Conservation (phyloP, 1,139 yeast genomes). For the Zhuliangozyma blackwelliae region DNA sequence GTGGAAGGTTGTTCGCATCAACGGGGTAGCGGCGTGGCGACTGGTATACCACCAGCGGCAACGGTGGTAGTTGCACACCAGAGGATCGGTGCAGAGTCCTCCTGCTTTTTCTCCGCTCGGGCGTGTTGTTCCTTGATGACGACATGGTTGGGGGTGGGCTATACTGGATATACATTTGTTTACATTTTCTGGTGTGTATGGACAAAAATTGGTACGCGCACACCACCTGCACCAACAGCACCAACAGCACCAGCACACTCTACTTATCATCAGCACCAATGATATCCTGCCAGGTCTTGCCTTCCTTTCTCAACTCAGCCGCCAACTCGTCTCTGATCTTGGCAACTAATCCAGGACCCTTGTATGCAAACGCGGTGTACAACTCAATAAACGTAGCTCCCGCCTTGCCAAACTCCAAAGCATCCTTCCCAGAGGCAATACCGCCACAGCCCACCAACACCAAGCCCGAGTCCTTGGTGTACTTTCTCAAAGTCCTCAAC, state of each 20-base stretch:
- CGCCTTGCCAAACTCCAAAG: slow-evolving; percentile 85
- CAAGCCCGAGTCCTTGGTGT: slow-evolving; percentile 66
- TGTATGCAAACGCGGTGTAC: slow-evolving; percentile 88
- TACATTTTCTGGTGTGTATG: too few species aligned
- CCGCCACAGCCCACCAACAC: slow-evolving; percentile 96
- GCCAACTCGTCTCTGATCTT: slow-evolving; percentile 74
- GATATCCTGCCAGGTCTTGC: slow-evolving; percentile 79
- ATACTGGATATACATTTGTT: too few species aligned
- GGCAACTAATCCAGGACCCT: slow-evolving; percentile 85
- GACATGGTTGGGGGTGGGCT: slow-evolving; percentile 5
- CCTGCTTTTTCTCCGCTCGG: slow-evolving; percentile 12
- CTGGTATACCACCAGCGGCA: slow-evolving; percentile 10
- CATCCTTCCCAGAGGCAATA: slow-evolving; percentile 78
- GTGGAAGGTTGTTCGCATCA: slow-evolving; percentile 36
- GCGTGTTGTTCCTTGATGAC: slow-evolving; percentile 19
- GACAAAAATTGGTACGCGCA: too few species aligned
- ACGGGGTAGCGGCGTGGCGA: slow-evolving; percentile 45
- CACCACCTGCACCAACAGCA: too few species aligned
- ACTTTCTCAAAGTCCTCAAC: slow-evolving; percentile 61
- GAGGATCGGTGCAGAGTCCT: slow-evolving; percentile 38
- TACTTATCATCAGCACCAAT: slow-evolving; percentile 50
- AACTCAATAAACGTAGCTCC: slow-evolving; percentile 87
- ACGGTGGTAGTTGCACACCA: slow-evolving; percentile 33
- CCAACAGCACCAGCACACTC: not conserved
- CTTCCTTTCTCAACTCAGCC: slow-evolving; percentile 62